Base-by-base conservation (phyloP, 192 early-diverging fungal species). In the Dimargaris cristalligena region DNA sequence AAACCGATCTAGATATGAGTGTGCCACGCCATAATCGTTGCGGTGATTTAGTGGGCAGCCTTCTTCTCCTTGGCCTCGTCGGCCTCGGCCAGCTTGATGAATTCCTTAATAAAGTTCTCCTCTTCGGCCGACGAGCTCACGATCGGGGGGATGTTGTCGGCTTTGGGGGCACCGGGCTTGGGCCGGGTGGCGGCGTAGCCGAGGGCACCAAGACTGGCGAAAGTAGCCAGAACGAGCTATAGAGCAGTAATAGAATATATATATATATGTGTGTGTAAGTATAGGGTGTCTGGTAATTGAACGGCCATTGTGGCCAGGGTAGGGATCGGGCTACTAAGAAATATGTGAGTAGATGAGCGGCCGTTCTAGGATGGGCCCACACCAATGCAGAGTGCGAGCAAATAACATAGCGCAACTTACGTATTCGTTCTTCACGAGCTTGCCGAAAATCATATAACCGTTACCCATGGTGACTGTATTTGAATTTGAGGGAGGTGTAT, bases 91-190 rank as follows among this genome's bases (percentile, higher is more conserved):
- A 65, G 59, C 65, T 75, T 71, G 8, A 75, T 63, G 66, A 75
- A 75, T 52, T 75, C 68, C 49, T 70, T 63, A 44, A 75, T 65
- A 57, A 68, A 75, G 52, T 67, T 64, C 61, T 62, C 61, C 60
- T 75, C 74, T 28, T 75, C 74, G 20, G 65, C 45, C 59, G 62
- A 70, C 20, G 68, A 62, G 18, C 68, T 66, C 33, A 66, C 68
- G 64, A 75, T 75, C 9, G 70, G 73, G 10, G 74, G 70, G 41
- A 68, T 72, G 71, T 72, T 72, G 56, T 75, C 71, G 25, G 61
- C 63, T 47, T 64, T 67, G 28, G 74, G 70, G 23, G 70, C 51
- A 13, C 64, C 67, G 8, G 67, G 59, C 54, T 66, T 65, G 64
- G 67, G 54, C 28, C 22, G 6, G 11, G 29, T 48, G 28, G 47